Base-by-base conservation (phyloP, 2,329 filamentous ascomycete genomes). In the Colletotrichum coccodes region DNA sequence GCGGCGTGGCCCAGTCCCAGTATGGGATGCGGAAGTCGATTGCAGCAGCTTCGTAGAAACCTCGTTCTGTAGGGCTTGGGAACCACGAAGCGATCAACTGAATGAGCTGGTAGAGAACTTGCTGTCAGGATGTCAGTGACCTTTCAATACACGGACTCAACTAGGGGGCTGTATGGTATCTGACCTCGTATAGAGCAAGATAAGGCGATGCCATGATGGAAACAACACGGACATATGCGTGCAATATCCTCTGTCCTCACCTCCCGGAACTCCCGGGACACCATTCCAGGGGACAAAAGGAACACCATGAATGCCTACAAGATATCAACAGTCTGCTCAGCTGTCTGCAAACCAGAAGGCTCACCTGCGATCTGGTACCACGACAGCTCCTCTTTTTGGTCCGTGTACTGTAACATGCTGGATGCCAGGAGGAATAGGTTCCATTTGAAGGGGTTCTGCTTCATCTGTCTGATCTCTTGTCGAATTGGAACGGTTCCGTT, bases 131-230 rank as follows among this genome's bases (percentile, higher is more conserved):
- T 50, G 42, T 58, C 32, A 60, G 49, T 36, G 21, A 42, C 6
- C 6, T n/a, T 7, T 26, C 21, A 23, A 26, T 23, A 16, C 3
- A 7, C n/a, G n/a, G 30, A 36, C 32, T 53, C n/a, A 23, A 18
- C 12, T 16, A 53, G 4, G n/a, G n/a, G 14, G 9, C n/a, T 8
- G 30, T 7, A 14, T 36, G 9, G 9, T 14, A 2, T 42, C 76
- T 66, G 70, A 87, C 87, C 82, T 90, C 87, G 65, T 87, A 88
- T 58, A 89, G 77, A 34, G 84, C 86, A 67, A 96, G 83, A 78
- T 95, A 97, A 1, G 93, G 92, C 94, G 88, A 83, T 97, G 94
- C 94, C 94, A 97, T 44, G 90, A 87, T 44, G 91, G 89, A 76
- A 97, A 96, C 18, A 96, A 82, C 46, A 91, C 89, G 1, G 92